A percentile compares a stretch with the other conserved stretches of the same genome.
Conservation (phyloP, 441 rosid genomes). For the Corymbia calophylla region DNA sequence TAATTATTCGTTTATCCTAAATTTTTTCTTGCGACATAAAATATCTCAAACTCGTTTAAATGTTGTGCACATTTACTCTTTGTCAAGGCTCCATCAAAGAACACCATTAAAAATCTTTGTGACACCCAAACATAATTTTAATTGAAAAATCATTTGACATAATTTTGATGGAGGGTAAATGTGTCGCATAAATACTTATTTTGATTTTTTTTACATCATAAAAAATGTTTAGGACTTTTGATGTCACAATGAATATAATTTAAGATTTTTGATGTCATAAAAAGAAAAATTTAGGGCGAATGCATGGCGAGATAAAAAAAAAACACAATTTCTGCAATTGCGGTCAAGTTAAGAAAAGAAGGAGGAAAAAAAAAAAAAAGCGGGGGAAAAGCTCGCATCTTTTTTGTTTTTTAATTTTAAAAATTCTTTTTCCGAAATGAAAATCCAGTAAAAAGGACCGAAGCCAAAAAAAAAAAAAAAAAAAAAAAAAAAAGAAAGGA, state of each 20-base stretch:
- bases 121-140: no score
- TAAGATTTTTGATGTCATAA: no score
- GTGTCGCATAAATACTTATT: no score
- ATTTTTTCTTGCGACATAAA: accelerated
- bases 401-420: not conserved
- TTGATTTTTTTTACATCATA: no score
- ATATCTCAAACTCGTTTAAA: no score
- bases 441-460: not conserved
- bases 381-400: not conserved
- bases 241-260: accelerated
- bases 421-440: not conserved
- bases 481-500: accelerated
- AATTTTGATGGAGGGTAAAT: no score
- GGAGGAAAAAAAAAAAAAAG: not conserved
- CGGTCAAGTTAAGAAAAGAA: not conserved
- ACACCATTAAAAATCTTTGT: accelerated
- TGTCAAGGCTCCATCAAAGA: not conserved
- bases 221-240: no score
- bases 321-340: not conserved
- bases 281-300: accelerated
- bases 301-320: no score
- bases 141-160: no score
- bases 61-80: not conserved
- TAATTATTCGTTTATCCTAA: not conserved
- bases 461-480: no score